Percentiles rank a stretch among this genome's conserved stretches.
phyloP scores from a whole-genome alignment of 768 basidiomycete species.

The Collybia sordida region DNA sequence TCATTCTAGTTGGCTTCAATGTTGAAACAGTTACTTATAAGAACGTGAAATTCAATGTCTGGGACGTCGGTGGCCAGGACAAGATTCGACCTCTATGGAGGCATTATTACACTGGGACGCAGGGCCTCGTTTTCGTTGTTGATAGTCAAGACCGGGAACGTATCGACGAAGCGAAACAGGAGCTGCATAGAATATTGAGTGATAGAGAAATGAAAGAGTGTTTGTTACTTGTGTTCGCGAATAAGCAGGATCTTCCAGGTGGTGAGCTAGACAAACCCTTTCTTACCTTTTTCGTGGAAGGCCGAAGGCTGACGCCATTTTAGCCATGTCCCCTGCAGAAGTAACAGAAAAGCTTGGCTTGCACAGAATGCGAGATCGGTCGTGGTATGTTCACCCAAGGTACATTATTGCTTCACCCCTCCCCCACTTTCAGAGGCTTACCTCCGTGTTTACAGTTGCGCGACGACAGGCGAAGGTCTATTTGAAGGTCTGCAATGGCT shows the following conservation, averaged over 20 bases:
- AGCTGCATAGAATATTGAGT: constrained; percentile 92
- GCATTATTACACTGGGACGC: constrained; percentile 99
- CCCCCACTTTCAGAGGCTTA: neutral
- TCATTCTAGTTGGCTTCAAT: constrained; percentile 85
- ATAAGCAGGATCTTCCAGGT: constrained; percentile 97
- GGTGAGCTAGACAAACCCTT: constrained; percentile 43
- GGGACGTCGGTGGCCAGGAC: constrained; percentile 99
- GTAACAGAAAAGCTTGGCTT: constrained; percentile 96
- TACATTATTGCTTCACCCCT: constrained; percentile 39
- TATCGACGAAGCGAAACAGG: constrained; percentile 94
- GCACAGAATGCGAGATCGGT: constrained; percentile 93
- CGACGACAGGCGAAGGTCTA: constrained; percentile 93
- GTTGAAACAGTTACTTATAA: constrained; percentile 99
- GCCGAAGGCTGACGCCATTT: neutral
- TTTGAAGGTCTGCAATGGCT: constrained; percentile 98
- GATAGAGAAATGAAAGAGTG: constrained; percentile 99
- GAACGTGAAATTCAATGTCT: constrained; percentile 93
- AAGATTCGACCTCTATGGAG: constrained; percentile 98
- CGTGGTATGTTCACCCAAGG: constrained; percentile 99
- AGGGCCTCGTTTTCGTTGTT: constrained; percentile 97
- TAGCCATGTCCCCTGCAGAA: constrained; percentile 99
- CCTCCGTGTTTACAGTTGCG: constrained; percentile 59
- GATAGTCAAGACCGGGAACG: constrained; percentile 95
- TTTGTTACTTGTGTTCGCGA: constrained; percentile 95
- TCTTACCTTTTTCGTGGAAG: neutral